Evolutionary conservation across 23 red algal species (phyloP), one percentile per base, ranked within the genome.

Genomic region (Rhodosorus marinus): DNA sequence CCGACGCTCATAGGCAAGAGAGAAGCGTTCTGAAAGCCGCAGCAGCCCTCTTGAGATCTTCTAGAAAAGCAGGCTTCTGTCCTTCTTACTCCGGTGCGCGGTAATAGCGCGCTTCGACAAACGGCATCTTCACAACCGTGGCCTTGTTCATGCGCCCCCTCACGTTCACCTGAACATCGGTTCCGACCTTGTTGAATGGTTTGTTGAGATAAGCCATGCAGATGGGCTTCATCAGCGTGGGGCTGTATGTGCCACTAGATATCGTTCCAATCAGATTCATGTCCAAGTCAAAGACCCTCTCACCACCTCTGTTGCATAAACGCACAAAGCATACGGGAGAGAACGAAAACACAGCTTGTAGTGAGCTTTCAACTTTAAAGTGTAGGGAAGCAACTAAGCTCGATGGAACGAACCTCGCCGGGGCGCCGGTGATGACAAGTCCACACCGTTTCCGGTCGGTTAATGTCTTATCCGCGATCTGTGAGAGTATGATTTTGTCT

Each of bases 161-260:
- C 20, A 94, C 58, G 49, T 64, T 60, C 33, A 94, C 70, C 20
- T 61, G 8, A 43, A 94, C 57, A 26, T 45, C 51, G 7, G 87
- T 94, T 3, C 77, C 77, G 20, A 28, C 52, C 72, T 82, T 83
- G 27, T 76, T 79, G 27, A 72, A 74, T 46, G 72, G 64, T 51
- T 83, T 94, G 35, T 70, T 34, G 0, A 76, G 72, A 57, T 94
- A 94, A 21, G 77, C 87, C 87, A 94, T 94, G 2, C 87, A 77
- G 34, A 94, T 84, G 7, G 77, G 68, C 29, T 55, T 83, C 5
- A 70, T 72, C 27, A 76, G 50, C 26, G 53, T 49, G 20, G 87
- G 87, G 33, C 66, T 69, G 34, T 67, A 94, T 4, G 73, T 74
- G n/a, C 87, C 87, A 46, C 67, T 75, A 0, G 87, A 84, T 2